Conservation (phyloP, 2,329 filamentous ascomycete species). For the Pestalotiopsis sp. region DNA sequence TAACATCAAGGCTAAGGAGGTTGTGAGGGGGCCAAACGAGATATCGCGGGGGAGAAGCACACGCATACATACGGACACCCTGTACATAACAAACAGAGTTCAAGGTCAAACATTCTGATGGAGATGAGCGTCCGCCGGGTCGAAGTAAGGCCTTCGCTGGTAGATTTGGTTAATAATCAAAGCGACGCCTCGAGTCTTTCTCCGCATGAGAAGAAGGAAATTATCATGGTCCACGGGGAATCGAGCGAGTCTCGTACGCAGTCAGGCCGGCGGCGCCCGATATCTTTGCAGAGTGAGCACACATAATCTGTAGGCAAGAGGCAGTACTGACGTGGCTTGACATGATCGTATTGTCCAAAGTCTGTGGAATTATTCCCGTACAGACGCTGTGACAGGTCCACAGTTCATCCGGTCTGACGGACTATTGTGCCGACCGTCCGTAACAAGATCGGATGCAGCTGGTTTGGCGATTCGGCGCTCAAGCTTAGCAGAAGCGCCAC, state of each 20-base stretch:
- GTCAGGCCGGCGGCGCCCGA: not conserved
- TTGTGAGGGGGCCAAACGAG: not conserved
- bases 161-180: not conserved
- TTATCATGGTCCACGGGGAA: not conserved
- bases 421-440: not conserved
- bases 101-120: not conserved
- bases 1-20: constrained; percentile 4
- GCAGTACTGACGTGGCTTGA: not conserved
- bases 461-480: not conserved
- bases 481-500: not conserved
- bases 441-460: not conserved
- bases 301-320: not conserved
- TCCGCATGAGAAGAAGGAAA: not conserved
- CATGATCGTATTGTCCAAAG: not conserved
- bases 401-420: not conserved
- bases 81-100: not conserved
- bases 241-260: not conserved
- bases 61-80: not conserved
- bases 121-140: not conserved
- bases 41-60: not conserved
- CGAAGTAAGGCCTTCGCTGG: not conserved
- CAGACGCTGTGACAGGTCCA: not conserved
- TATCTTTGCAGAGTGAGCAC: not conserved
- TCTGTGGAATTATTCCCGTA: not conserved
- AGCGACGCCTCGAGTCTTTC: not conserved